A percentile compares a stretch with the other conserved stretches of the same genome.
These are phyloP conservation scores for Paramecium biaurelia DNA, from an alignment of 73 alveolate genomes.

Conservation along the genomic window DNA sequence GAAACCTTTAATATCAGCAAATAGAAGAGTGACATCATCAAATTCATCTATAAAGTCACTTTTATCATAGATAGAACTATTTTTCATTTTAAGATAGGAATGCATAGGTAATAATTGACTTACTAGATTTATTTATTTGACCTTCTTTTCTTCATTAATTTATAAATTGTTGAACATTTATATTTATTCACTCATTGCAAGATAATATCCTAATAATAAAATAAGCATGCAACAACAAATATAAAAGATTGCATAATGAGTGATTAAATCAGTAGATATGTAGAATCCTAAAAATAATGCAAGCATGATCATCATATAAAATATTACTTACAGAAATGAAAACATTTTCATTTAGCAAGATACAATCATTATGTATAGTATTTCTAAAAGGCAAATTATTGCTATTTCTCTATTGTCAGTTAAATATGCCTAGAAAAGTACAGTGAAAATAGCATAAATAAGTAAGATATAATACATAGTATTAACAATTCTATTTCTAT, in stretches of 20 bases:
- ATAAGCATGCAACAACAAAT: not conserved
- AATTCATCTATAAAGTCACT: slow-evolving; percentile 61
- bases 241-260: not conserved
- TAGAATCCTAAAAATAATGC: slow-evolving; percentile 39
- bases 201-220: not conserved
- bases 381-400: not conserved
- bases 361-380: not conserved
- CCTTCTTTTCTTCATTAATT: slow-evolving; percentile 30
- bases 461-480: not conserved
- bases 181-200: slow-evolving; percentile 20
- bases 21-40: slow-evolving; percentile 63
- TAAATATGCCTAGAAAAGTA: not conserved
- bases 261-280: not conserved
- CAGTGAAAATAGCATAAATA: not conserved
- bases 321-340: not conserved
- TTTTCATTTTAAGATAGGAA: slow-evolving; percentile 26
- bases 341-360: not conserved
- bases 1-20: slow-evolving; percentile 66
- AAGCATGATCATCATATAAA: not conserved
- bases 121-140: not conserved
- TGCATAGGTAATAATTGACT: slow-evolving; percentile 46
- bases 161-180: slow-evolving; percentile 27
- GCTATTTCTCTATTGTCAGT: slow-evolving; percentile 33
- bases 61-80: not conserved
- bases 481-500: not conserved